Evolutionary conservation across 805 yeast species (phyloP).

Genomic region (Citeromyces matritensis): DNA sequence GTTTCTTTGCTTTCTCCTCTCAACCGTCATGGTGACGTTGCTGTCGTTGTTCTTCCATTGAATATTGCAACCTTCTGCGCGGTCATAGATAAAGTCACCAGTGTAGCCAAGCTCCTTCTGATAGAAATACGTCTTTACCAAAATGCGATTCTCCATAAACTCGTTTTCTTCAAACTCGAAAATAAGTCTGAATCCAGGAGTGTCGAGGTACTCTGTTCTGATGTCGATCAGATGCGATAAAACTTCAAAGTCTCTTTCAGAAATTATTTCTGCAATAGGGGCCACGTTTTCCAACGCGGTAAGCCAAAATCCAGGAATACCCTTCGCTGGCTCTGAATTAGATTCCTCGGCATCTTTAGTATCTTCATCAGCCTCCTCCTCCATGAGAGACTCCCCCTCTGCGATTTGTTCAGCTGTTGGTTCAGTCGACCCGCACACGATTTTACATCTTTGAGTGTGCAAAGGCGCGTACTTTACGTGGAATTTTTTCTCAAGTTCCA

Average conservation of each 20-base stretch:
- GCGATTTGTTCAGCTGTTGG: slow-evolving; percentile 71
- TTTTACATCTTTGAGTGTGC: slow-evolving; percentile 54
- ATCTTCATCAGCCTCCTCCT: slow-evolving; percentile 22
- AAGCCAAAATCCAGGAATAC: slow-evolving; percentile 93
- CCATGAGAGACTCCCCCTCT: slow-evolving; percentile 59
- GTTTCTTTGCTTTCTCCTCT: slow-evolving; percentile 94
- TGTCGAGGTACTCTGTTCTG: slow-evolving; percentile 61
- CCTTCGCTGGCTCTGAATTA: slow-evolving; percentile 26
- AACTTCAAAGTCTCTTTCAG: slow-evolving; percentile 83
- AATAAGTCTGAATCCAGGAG: slow-evolving; percentile 80
- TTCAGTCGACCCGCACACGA: slow-evolving; percentile 58
- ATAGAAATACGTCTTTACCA: slow-evolving; percentile 83
- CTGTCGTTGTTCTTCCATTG: slow-evolving; percentile 70
- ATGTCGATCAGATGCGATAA: slow-evolving; percentile 55
- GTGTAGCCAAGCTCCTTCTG: slow-evolving; percentile 88
- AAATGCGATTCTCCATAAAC: slow-evolving; percentile 55
- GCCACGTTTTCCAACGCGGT: slow-evolving; percentile 85
- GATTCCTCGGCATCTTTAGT: slow-evolving; percentile 16
- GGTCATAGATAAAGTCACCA: slow-evolving; percentile 94
- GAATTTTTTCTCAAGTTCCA: slow-evolving; percentile 74
- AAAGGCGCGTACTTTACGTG: slow-evolving; percentile 61
- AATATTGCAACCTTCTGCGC: slow-evolving; percentile 83
- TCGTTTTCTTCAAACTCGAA: slow-evolving; percentile 72
- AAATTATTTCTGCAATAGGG: slow-evolving; percentile 67
- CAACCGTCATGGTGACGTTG: slow-evolving; percentile 76